phyloP scores from a whole-genome alignment of 768 basidiomycete genomes.

The Lactarius indigo region DNA sequence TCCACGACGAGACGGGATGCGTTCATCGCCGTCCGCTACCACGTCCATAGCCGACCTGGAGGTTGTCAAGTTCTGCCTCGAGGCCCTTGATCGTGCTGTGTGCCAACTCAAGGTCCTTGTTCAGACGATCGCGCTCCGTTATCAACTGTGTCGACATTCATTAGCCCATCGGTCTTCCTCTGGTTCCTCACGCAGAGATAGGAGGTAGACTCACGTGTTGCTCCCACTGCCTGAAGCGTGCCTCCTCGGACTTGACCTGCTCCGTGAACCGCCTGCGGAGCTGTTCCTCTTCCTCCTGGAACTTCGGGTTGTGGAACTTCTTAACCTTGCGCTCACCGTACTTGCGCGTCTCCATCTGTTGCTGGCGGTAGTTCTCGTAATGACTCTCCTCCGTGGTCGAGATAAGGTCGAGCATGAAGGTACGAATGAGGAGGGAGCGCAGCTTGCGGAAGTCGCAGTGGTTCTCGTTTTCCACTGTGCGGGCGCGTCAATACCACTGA shows the following conservation, averaged over 20 bases:
- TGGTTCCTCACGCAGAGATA: not conserved
- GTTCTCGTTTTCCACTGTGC: conserved; percentile 92
- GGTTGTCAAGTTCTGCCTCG: conserved; percentile 86
- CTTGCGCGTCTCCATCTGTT: conserved; percentile 99
- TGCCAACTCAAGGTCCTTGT: conserved; percentile 95
- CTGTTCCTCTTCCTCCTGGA: conserved; percentile 98
- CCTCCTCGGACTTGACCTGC: conserved; percentile 98
- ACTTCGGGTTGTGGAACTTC: conserved; percentile 99
- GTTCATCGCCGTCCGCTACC: conserved; percentile 61
- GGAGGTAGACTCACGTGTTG: conserved; percentile 69
- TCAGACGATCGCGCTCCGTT: conserved; percentile 95
- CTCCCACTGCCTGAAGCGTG: conserved; percentile 98
- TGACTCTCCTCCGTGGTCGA: conserved; percentile 93
- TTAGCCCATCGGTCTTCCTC: conserved; percentile 8
- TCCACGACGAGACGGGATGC: not conserved
- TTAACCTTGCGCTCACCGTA: conserved; percentile 98
- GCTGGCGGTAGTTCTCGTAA: conserved; percentile 96
- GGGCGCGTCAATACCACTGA: not conserved
- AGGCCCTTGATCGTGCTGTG: conserved; percentile 89
- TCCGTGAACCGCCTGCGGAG: conserved; percentile 98
- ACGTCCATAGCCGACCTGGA: conserved; percentile 82
- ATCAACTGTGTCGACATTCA: conserved; percentile 66
- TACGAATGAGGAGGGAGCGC: conserved; percentile 90
- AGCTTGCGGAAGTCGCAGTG: conserved; percentile 99
- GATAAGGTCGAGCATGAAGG: conserved; percentile 98